Evolutionary conservation across 768 basidiomycete genomes (phyloP), one percentile per base, ranked within the genome.

Genomic region (Tulasnella sp.): DNA sequence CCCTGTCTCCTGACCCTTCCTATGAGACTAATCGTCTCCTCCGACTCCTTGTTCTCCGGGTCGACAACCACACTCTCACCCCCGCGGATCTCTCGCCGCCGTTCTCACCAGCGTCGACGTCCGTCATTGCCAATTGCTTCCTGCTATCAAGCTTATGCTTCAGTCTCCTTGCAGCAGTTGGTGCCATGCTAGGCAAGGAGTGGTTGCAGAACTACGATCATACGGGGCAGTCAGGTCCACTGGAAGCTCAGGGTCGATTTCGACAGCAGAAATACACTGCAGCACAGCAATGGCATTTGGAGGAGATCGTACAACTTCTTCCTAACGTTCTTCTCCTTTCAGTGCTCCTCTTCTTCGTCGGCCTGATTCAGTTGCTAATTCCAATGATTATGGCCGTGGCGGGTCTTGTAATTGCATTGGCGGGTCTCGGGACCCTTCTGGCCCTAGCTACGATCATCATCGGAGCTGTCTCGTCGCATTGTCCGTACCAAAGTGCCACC

Each of bases 121-220:
- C 71, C 45, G 54, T 67, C 3, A 19, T 25, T 22, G 45, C 37
- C 34, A 74, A 74, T 31, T 74, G 52, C 38, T 52, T 58, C 73
- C 52, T 74, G 8, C 34, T 74, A 25, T 45, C 49, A 9, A 74
- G 73, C 31, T 52, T 74, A 31, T 74, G 52, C 34, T n/a, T 45
- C 34, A 58, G 52, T 25, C 52, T 74, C 39, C 14, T 64, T 31
- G 54, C 73, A 19, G 19, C 73, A 19, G 17, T 58, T 29, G 73
- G 73, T 8, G 73, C 73, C 8, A 34, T 74, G 54, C 37, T 74
- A 37, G 73, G 42, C 37, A 74, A 74, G 25, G 42, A 74, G 34
- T 74, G 73, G 73, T 19, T 74, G 5, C 64, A 34, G 49, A 15
- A n/a, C 38, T 74, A 74, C 52, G 34, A 31, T 17, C 49, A 52